These are phyloP conservation scores for Xylaria sp. DNA, from an alignment of 2,329 filamentous ascomycete species.

Conservation along the genomic window DNA sequence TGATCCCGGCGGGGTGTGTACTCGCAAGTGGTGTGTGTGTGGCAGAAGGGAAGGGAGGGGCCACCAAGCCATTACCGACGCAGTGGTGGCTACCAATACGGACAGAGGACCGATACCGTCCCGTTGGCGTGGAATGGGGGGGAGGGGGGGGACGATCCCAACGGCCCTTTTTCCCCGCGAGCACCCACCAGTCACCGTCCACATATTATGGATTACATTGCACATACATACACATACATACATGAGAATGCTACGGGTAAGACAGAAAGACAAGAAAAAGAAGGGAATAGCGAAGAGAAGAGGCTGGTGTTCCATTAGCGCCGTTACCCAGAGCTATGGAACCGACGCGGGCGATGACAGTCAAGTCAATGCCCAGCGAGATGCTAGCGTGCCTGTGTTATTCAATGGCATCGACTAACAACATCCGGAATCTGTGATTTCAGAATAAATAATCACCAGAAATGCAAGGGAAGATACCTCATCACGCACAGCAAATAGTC, in stretches of 20 bases:
- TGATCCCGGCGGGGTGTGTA: neutral
- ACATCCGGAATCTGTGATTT: too few species aligned
- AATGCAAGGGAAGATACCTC: too few species aligned
- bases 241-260: neutral
- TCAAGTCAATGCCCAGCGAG: conserved; percentile 6
- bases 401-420: too few species aligned
- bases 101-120: conserved; percentile 12
- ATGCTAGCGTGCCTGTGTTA: too few species aligned
- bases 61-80: neutral
- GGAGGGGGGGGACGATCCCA: neutral
- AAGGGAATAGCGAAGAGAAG: neutral
- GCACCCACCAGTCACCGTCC: neutral
- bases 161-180: neutral
- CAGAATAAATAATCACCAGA: too few species aligned
- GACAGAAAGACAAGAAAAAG: neutral
- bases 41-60: too few species aligned
- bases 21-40: too few species aligned
- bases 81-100: conserved; percentile 3
- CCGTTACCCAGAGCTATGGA: conserved; percentile 10
- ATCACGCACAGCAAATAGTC: too few species aligned
- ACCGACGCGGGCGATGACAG: conserved; percentile 13
- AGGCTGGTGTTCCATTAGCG: neutral
- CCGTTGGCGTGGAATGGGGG: conserved; percentile 8
- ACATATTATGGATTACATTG: too few species aligned
- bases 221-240: too few species aligned